Conservation (phyloP, 805 yeast species). For the Yarrowia osloensis region DNA sequence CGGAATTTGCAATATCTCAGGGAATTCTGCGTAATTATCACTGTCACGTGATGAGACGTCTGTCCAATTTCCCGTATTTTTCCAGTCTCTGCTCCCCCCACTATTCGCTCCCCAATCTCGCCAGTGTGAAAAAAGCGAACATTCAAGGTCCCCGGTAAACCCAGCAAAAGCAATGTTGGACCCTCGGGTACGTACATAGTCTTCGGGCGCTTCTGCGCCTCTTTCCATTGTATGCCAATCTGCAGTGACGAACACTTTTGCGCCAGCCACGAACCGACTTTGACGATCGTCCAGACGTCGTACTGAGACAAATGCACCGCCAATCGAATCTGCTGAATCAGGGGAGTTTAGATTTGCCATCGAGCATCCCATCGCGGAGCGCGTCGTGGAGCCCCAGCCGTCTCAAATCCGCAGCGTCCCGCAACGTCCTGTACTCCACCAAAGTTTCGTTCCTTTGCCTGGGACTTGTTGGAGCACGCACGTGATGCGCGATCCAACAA, state of each 20-base stretch:
- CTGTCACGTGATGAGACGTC: not conserved
- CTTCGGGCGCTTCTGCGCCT: not conserved
- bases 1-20: too few relatives aligned
- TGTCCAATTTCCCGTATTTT: not conserved
- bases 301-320: not conserved
- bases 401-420: not conserved
- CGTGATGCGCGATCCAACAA: not conserved
- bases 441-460: constrained; percentile 18
- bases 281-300: not conserved
- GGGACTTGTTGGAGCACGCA: not conserved
- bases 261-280: not conserved
- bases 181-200: constrained; percentile 19
- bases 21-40: too few relatives aligned
- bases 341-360: not conserved
- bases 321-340: not conserved
- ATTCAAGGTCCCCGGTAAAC: not conserved
- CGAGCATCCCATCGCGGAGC: not conserved
- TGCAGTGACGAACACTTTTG: not conserved
- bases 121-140: not conserved
- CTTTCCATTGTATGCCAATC: not conserved
- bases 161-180: not conserved
- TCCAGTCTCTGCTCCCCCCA: not conserved
- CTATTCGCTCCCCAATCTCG: too few relatives aligned
- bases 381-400: not conserved
- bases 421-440: not conserved